phyloP scores from a whole-genome alignment of 2,329 filamentous ascomycete species.

The Colletotrichum filicis region DNA sequence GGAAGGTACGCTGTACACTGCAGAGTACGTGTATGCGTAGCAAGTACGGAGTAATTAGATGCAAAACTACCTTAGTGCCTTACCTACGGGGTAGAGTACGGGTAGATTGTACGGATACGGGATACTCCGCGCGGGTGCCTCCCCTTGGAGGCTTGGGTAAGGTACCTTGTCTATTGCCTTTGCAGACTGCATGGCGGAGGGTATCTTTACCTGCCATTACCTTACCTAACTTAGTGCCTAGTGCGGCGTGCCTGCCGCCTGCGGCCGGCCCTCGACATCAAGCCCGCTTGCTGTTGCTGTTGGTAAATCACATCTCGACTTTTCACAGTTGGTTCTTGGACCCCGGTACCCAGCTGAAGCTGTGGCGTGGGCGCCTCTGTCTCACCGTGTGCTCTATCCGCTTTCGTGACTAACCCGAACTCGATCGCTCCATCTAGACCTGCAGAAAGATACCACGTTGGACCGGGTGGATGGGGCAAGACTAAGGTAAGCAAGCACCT shows the following conservation, averaged over 20 bases:
- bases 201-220: neutral
- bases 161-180: neutral
- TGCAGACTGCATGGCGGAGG: neutral
- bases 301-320: neutral
- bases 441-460: neutral
- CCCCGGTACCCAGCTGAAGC: neutral
- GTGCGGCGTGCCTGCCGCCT: too few relatives aligned
- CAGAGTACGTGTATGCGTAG: too few relatives aligned
- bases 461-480: neutral
- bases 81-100: too few relatives aligned
- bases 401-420: neutral
- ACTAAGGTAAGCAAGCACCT: neutral
- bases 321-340: neutral
- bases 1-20: too few relatives aligned
- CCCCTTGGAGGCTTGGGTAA: neutral
- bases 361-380: neutral
- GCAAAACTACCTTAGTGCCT: too few relatives aligned
- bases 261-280: neutral
- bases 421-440: neutral
- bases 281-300: neutral
- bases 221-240: neutral
- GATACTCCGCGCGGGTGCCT: neutral
- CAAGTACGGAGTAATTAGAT: too few relatives aligned
- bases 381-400: neutral
- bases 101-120: too few relatives aligned